A percentile compares a stretch with the other conserved stretches of the same genome.
Conservation (phyloP, 768 basidiomycete genomes). For the Suillus paluster region DNA sequence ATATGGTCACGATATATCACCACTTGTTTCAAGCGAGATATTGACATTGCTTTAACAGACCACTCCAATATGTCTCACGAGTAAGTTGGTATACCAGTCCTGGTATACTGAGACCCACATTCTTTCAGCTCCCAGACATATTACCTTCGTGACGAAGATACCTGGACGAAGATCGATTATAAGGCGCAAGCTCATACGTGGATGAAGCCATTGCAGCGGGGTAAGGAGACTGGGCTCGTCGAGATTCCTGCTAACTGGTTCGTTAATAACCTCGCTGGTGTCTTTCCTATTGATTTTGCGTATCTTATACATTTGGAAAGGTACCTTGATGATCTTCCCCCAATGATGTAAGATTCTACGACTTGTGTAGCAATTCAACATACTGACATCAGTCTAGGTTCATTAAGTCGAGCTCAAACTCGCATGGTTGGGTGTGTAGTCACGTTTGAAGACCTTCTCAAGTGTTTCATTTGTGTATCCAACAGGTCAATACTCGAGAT, state of each 20-base stretch:
- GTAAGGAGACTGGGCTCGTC: constrained; percentile 64
- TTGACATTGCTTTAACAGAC: constrained; percentile 38
- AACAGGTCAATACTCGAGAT: constrained; percentile 63
- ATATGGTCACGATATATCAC: constrained; percentile 52
- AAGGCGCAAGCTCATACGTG: constrained; percentile 58
- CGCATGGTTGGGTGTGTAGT: constrained; percentile 66
- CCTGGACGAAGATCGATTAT: constrained; percentile 78
- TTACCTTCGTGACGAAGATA: constrained; percentile 69
- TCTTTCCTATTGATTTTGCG: not conserved
- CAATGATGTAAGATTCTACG: constrained; percentile 58
- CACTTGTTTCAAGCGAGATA: constrained; percentile 12
- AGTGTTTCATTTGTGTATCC: not conserved
- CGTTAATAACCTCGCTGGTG: constrained; percentile 1
- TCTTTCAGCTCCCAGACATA: constrained; percentile 58
- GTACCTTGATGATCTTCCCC: constrained; percentile 76
- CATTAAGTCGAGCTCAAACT: constrained; percentile 67
- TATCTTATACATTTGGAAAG: constrained; percentile 26
- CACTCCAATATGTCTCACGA: constrained; percentile 64
- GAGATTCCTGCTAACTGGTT: constrained; percentile 77
- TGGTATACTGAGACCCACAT: not conserved
- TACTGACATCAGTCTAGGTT: constrained; percentile 49
- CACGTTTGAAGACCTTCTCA: not conserved
- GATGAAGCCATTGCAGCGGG: constrained; percentile 75
- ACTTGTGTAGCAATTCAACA: constrained; percentile 3
- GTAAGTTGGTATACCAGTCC: constrained; percentile 26